Evolutionary conservation across 345 rosid genomes (phyloP).

Genomic region (Crucihimalaya himalaica): DNA sequence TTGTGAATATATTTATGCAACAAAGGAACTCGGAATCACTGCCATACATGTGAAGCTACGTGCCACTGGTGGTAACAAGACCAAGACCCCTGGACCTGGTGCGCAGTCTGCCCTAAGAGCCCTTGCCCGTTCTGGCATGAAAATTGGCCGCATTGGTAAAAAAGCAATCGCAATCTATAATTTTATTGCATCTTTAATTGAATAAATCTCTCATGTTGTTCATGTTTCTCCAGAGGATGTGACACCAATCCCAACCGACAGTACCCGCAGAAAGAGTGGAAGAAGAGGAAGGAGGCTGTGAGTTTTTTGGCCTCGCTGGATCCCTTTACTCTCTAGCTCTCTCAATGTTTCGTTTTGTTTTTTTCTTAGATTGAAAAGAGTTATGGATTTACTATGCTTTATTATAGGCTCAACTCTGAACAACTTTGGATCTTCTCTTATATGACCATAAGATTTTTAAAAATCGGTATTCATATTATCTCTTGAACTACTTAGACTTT

Average conservation of each 20-base stretch:
- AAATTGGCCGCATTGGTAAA: constrained; percentile 78
- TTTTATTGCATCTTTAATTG: neutral
- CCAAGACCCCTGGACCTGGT: constrained; percentile 89
- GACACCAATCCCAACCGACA: constrained; percentile 76
- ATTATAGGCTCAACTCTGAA: neutral
- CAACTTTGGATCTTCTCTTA: neutral
- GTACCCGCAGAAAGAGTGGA: constrained; percentile 85
- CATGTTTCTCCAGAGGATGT: constrained; percentile 62
- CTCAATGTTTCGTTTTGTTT: neutral
- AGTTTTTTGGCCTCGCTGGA: constrained; percentile 9
- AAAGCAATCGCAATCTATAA: neutral
- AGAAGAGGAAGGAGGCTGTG: constrained; percentile 82
- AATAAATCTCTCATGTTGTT: neutral
- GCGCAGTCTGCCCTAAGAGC: constrained; percentile 88
- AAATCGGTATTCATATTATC: neutral
- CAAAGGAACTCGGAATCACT: constrained; percentile 73
- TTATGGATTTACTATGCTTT: neutral
- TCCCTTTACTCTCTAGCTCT: neutral
- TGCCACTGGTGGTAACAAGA: constrained; percentile 87
- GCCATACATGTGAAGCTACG: constrained; percentile 85
- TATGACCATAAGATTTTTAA: neutral
- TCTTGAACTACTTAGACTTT: neutral
- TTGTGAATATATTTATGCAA: neutral
- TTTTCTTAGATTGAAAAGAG: constrained; percentile 20
- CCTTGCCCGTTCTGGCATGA: constrained; percentile 88